Conservation (phyloP, 139 green algal species). For the Desmodesmus armatus region DNA sequence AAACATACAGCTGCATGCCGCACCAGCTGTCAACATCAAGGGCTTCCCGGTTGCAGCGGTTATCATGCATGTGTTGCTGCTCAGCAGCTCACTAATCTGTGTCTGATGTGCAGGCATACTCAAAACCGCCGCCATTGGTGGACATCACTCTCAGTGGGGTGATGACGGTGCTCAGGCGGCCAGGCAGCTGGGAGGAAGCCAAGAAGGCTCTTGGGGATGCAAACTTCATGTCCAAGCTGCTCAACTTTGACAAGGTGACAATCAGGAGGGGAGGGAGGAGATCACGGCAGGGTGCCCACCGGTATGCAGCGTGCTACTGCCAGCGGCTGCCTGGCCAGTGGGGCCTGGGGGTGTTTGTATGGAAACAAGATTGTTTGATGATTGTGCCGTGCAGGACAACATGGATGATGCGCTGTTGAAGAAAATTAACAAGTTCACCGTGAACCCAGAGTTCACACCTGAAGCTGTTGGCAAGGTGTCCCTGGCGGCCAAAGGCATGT, state of each 20-base stretch:
- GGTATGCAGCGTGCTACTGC: neutral
- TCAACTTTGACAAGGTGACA: constrained; percentile 82
- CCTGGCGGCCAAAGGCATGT: constrained; percentile 73
- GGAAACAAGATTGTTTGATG: neutral
- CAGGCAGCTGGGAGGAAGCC: constrained; percentile 85
- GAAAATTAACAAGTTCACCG: constrained; percentile 85
- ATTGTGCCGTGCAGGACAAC: no score
- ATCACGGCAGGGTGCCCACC: no score
- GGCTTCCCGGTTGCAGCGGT: neutral
- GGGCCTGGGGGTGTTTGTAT: neutral
- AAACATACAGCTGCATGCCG: no score
- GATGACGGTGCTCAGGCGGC: constrained; percentile 78
- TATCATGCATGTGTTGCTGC: no score
- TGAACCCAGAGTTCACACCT: constrained; percentile 72
- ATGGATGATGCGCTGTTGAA: constrained; percentile 84
- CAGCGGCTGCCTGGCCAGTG: neutral
- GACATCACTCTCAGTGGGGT: constrained; percentile 80
- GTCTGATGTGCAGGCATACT: constrained; percentile 66
- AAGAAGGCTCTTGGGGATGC: constrained; percentile 85
- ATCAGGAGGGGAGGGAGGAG: no score
- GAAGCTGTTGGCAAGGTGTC: constrained; percentile 81
- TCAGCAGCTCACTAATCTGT: neutral
- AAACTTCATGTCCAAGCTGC: constrained; percentile 84
- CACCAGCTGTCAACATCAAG: no score
- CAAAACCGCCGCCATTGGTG: constrained; percentile 86